Evolutionary conservation across 1,139 yeast genomes (phyloP), one percentile per base, ranked within the genome.

Genomic region (Yamadazyma siamensis): DNA sequence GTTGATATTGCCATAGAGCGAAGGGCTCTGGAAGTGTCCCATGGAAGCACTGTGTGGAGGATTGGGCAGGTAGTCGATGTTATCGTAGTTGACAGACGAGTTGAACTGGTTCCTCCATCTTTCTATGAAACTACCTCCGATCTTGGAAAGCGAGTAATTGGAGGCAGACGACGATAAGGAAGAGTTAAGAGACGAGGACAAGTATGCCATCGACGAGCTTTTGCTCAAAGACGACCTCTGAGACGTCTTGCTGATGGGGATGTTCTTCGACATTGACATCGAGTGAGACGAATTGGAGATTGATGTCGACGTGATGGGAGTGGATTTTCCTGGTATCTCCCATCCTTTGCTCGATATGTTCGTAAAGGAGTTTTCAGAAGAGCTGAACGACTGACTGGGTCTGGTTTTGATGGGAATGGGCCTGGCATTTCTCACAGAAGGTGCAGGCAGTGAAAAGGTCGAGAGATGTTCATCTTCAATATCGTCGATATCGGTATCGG

Each of bases 71-170:
- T 39, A 39, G 27, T 40, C 46, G 18, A 38, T 35, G 19, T 33
- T 40, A 14, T 43, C 48, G 21, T 30, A 39, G 23, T 34, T 39
- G 10, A 36, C 33, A 2, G 46, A 29, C 1, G 36, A 23, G 27
- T 41, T 52, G 31, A 61, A 51, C 2, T 67, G 57, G 31, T 50
- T 57, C 39, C 57, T 61, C 74, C 75, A 68, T 40, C 64, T 67
- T n/a, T 68, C 75, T 46, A 67, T 44, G 38, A 67, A 66, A 33
- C 72, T 65, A 15, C 70, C 66, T 1, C 72, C 71, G n/a, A 65
- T 31, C 35, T 62, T 63, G 6, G 66, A 53, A 15, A 66, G 46
- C 1, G 71, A 65, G 40, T 61, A 65, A 33, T 60, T 62, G 2
- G 69, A 61, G 2, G 64, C 55, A 15, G 61, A 57, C 6, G 62